Conservation (phyloP, 1,284 basidiomycete genomes). For the Cryptococcus deneoformans region DNA sequence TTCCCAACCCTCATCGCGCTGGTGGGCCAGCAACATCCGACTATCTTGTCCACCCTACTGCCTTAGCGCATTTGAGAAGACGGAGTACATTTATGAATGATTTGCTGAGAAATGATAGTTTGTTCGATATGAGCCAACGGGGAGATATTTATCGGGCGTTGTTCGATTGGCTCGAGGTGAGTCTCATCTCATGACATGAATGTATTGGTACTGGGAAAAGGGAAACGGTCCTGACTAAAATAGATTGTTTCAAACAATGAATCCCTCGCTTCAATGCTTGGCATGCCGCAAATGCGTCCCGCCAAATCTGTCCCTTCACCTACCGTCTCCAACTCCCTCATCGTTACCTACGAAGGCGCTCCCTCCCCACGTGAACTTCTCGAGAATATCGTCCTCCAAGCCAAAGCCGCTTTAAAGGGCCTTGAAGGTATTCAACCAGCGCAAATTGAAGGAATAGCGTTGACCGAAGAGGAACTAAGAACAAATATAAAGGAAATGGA, state of each 20-base stretch:
- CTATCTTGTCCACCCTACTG: constrained; percentile 81
- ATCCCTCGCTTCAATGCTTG: constrained; percentile 87
- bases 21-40: constrained; percentile 75
- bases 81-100: constrained; percentile 82
- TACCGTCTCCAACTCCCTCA: constrained; percentile 4
- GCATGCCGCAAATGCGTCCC: constrained; percentile 85
- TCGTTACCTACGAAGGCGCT: constrained; percentile 79
- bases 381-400: constrained; percentile 84
- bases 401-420: constrained; percentile 78
- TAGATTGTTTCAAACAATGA: constrained; percentile 83
- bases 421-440: constrained; percentile 40
- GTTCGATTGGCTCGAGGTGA: constrained; percentile 74
- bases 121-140: constrained; percentile 88
- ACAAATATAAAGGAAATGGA: constrained; percentile 7
- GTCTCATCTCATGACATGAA: constrained; percentile 42
- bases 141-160: constrained; percentile 80
- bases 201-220: neutral
- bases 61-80: constrained; percentile 80
- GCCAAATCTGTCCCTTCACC: constrained; percentile 9
- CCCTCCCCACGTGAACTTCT: constrained; percentile 82
- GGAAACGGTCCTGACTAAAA: constrained; percentile 29
- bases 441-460: neutral
- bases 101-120: constrained; percentile 81
- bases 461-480: constrained; percentile 19
- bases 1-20: constrained; percentile 70